Evolutionary conservation across 495 filamentous ascomycete genomes (phyloP).

Genomic region (Penicillium goetzii): DNA sequence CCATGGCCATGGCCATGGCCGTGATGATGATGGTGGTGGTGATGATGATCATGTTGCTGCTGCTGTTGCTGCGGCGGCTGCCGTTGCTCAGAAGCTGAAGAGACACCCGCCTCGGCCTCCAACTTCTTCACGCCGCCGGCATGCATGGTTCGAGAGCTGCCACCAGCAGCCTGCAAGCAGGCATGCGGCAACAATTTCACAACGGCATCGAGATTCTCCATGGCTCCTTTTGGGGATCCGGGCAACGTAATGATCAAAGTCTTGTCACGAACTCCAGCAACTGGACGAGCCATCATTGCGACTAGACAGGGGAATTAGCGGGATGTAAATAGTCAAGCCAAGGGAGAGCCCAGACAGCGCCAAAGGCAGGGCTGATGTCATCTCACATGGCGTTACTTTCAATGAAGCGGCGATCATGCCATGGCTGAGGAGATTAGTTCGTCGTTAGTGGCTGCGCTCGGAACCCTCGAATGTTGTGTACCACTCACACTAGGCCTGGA

Average conservation of each 20-base stretch:
- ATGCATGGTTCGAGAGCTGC: conserved; percentile 80
- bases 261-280: conserved; percentile 84
- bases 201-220: conserved; percentile 91
- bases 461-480: conserved; percentile 1
- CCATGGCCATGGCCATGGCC: conserved; percentile 63
- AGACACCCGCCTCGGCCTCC: conserved; percentile 78
- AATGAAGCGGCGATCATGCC: conserved; percentile 90
- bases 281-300: conserved; percentile 95
- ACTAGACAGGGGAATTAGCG: conserved; percentile 54
- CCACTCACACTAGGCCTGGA: conserved; percentile 77
- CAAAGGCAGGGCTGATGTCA: conserved; percentile 19
- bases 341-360: not conserved
- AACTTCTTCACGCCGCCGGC: conserved; percentile 79
- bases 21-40: conserved; percentile 60
- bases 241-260: conserved; percentile 89
- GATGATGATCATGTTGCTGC: conserved; percentile 48
- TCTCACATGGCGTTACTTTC: conserved; percentile 84
- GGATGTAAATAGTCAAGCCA: conserved; percentile 21
- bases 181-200: conserved; percentile 91
- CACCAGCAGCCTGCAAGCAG: conserved; percentile 83
- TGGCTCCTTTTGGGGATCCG: conserved; percentile 94
- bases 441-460: conserved; percentile 19
- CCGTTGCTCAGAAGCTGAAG: conserved; percentile 16
- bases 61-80: conserved; percentile 29
- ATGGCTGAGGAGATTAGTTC: conserved; percentile 60